phyloP scores from a whole-genome alignment of 805 yeast genomes.

The Candida parachauliodes region DNA sequence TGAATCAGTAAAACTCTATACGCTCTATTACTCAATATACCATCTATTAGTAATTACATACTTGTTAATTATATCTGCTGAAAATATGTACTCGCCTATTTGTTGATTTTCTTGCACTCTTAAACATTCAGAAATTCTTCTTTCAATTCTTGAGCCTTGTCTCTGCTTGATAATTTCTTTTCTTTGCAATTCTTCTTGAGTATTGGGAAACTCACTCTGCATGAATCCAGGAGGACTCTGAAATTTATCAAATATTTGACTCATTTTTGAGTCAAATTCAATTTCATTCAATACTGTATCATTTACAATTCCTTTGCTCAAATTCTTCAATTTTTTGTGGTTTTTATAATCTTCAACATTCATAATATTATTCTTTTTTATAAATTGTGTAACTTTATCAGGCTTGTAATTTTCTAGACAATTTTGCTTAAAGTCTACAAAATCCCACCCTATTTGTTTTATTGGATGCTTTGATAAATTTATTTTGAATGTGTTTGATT shows the following conservation, averaged over 20 bases:
- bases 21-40: too few species aligned
- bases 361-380: conserved; percentile 6
- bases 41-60: conserved; percentile 19
- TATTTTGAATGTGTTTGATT: conserved; percentile 18
- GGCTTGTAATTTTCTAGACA: conserved; percentile 8
- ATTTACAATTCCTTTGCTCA: conserved; percentile 5
- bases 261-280: conserved; percentile 13
- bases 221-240: conserved; percentile 41
- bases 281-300: conserved; percentile 9
- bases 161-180: conserved; percentile 17
- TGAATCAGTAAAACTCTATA: too few species aligned
- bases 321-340: conserved; percentile 1
- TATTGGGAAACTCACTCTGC: conserved; percentile 34
- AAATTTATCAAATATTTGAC: conserved; percentile 35
- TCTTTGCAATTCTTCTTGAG: conserved; percentile 26
- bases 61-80: conserved; percentile 26
- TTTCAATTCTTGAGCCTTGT: conserved; percentile 22
- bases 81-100: conserved; percentile 31
- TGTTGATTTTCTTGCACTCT: conserved; percentile 13
- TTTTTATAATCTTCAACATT: conserved; percentile 7
- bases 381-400: background rate
- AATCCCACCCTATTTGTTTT: conserved; percentile 31
- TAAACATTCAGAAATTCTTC: conserved; percentile 26
- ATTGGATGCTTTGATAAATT: conserved; percentile 32
- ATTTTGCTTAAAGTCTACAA: conserved; percentile 28